Conservation (phyloP, 192 early-diverging fungal genomes). For the Umbelopsis vinacea region DNA sequence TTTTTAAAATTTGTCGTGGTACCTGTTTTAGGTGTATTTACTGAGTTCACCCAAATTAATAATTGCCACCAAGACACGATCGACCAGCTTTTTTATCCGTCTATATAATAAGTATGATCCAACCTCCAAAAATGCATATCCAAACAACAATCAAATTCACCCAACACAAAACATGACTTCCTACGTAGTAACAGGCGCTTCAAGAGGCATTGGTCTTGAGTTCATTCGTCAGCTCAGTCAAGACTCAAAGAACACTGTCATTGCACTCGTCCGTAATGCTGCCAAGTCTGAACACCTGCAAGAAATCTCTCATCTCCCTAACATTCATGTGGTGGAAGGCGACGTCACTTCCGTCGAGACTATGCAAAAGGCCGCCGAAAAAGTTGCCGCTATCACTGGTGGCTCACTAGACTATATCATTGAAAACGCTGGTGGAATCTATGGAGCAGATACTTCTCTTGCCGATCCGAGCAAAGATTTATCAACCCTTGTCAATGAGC, state of each 20-base stretch:
- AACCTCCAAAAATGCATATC: background rate
- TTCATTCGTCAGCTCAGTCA: slow-evolving; percentile 28
- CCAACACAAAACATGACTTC: background rate
- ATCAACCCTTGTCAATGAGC: background rate
- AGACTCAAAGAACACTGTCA: background rate
- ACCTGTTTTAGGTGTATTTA: too few species aligned
- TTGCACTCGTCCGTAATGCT: slow-evolving; percentile 4
- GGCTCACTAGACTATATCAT: slow-evolving; percentile 8
- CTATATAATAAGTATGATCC: too few species aligned
- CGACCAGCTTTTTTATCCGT: too few species aligned
- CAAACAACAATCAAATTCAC: background rate
- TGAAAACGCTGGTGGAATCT: background rate
- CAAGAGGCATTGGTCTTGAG: slow-evolving; percentile 39
- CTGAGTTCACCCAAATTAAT: too few species aligned
- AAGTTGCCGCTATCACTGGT: slow-evolving; percentile 1
- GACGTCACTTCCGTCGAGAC: background rate
- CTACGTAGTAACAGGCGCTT: slow-evolving; percentile 34
- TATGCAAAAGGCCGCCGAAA: background rate
- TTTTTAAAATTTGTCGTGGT: too few species aligned
- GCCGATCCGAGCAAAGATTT: background rate
- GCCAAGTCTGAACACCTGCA: background rate
- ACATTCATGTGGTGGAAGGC: slow-evolving; percentile 6
- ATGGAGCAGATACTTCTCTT: background rate
- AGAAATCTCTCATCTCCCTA: background rate
- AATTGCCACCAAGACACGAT: too few species aligned